A percentile compares a stretch with the other conserved stretches of the same genome.
Evolutionary conservation across 257 asterid genomes (phyloP).

Genomic region (Anisodus acutangulus): DNA sequence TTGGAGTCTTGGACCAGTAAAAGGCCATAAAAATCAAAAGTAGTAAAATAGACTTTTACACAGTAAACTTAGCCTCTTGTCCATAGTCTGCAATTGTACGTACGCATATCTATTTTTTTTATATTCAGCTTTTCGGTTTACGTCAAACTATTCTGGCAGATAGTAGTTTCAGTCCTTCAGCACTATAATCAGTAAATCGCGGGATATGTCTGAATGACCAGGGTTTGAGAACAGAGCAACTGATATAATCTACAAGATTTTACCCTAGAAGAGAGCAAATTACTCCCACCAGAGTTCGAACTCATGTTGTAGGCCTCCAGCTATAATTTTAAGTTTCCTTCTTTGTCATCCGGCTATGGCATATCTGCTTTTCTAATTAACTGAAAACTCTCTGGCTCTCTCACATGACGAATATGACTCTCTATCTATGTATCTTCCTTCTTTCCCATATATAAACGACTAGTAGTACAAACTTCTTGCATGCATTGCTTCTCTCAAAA

Average conservation of each 20-base stretch:
- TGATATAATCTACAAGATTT: too few relatives aligned
- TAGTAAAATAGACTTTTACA: not conserved
- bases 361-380: not conserved
- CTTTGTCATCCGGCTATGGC: too few relatives aligned
- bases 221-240: too few relatives aligned
- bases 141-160: too few relatives aligned
- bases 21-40: conserved; percentile 20
- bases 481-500: not conserved
- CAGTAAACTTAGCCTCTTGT: conserved; percentile 9
- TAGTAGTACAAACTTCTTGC: not conserved
- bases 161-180: too few relatives aligned
- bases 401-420: not conserved
- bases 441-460: not conserved
- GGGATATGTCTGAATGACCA: too few relatives aligned
- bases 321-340: too few relatives aligned
- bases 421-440: not conserved
- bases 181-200: too few relatives aligned
- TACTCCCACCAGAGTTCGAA: too few relatives aligned
- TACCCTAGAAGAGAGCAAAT: too few relatives aligned
- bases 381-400: not conserved
- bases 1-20: conserved; percentile 12
- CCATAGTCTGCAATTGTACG: conserved; percentile 22
- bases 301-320: too few relatives aligned
- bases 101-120: not conserved
- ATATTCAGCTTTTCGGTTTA: too few relatives aligned